Conservation (phyloP, 106 monocot genomes). For the Triglochin maritima region DNA sequence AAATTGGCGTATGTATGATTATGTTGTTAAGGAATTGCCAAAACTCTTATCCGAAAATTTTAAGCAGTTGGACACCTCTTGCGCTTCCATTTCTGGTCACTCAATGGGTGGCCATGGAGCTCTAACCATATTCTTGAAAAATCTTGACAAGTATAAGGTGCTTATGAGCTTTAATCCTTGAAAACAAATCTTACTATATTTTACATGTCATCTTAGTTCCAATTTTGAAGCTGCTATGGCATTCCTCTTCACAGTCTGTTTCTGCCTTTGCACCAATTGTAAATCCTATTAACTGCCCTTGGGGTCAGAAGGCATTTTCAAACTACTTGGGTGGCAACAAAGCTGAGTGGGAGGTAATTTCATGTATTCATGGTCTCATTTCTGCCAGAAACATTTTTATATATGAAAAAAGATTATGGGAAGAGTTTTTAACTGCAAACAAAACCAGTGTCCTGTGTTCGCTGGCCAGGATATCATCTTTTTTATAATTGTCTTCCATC, state of each 20-base stretch:
- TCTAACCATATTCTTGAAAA: conserved; percentile 81
- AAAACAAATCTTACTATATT: background rate
- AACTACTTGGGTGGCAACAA: conserved; percentile 76
- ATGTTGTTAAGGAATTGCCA: conserved; percentile 84
- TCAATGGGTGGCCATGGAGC: conserved; percentile 99
- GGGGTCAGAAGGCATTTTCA: conserved; percentile 96
- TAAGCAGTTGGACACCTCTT: conserved; percentile 63
- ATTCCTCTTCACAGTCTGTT: conserved; percentile 48
- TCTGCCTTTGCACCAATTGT: conserved; percentile 86
- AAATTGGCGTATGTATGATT: conserved; percentile 99
- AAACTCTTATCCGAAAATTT: conserved; percentile 68
- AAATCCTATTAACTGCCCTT: conserved; percentile 85
- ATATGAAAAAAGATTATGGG: background rate
- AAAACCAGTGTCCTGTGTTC: too few species aligned
- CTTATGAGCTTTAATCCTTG: background rate
- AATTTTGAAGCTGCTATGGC: background rate
- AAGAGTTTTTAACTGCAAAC: background rate
- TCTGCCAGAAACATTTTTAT: background rate
- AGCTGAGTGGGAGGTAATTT: conserved; percentile 74
- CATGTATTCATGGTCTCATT: background rate
- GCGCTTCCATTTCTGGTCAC: conserved; percentile 85
- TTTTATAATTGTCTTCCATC: too few species aligned
- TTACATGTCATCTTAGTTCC: background rate
- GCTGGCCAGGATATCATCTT: too few species aligned
- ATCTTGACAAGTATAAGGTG: conserved; percentile 77